Evolutionary conservation across 2,329 filamentous ascomycete genomes (phyloP).

Genomic region (Aspergillus pseudoterreus): DNA sequence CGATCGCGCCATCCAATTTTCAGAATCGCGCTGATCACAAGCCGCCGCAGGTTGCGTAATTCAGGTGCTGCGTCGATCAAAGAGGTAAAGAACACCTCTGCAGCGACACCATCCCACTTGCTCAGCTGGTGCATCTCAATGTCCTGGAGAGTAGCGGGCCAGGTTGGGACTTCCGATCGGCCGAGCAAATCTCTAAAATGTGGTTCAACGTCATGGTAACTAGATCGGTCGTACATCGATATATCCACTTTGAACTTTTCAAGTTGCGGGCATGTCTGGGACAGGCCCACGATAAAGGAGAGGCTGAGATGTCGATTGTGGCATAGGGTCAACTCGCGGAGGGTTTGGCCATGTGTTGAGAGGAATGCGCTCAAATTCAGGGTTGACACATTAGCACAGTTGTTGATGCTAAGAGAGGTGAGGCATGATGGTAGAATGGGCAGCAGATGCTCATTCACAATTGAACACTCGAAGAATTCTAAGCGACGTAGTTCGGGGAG

Average conservation of each 20-base stretch:
- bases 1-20: slow-evolving; percentile 77
- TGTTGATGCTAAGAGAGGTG: slow-evolving; percentile 66
- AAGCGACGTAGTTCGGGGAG: slow-evolving; percentile 65
- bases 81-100: slow-evolving; percentile 74
- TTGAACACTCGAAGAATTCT: slow-evolving; percentile 69
- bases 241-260: slow-evolving; percentile 72
- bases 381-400: slow-evolving; percentile 72
- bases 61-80: slow-evolving; percentile 67
- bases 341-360: slow-evolving; percentile 59
- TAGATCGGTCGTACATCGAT: slow-evolving; percentile 68
- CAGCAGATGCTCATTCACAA: slow-evolving; percentile 67
- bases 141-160: slow-evolving; percentile 68
- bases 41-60: slow-evolving; percentile 63
- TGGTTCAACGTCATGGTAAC: slow-evolving; percentile 68
- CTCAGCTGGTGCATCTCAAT: slow-evolving; percentile 75
- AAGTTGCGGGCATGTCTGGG: slow-evolving; percentile 65
- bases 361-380: slow-evolving; percentile 65
- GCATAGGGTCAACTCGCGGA: slow-evolving; percentile 66
- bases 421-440: slow-evolving; percentile 64
- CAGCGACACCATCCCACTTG: slow-evolving; percentile 66
- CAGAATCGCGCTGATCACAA: slow-evolving; percentile 74
- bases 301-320: slow-evolving; percentile 78
- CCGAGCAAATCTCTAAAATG: slow-evolving; percentile 65
- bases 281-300: slow-evolving; percentile 67
- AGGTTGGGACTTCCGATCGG: slow-evolving; percentile 62